Evolutionary conservation across 306 rosid genomes (phyloP).

Genomic region (Cajanus cajan): DNA sequence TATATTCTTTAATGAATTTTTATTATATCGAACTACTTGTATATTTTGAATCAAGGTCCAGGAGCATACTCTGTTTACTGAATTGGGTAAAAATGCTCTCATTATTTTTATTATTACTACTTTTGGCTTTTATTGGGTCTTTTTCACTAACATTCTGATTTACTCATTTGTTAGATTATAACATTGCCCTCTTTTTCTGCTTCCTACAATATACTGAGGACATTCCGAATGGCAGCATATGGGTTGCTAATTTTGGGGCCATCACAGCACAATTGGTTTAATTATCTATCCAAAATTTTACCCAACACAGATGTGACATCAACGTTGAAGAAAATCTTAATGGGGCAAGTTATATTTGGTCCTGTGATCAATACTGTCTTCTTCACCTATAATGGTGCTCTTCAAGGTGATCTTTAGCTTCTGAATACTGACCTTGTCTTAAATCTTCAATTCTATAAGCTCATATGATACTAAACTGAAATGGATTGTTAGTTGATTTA

Average conservation of each 20-base stretch:
- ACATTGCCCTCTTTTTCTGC: constrained; percentile 49
- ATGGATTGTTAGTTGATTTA: neutral
- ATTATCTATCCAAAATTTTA: constrained; percentile 47
- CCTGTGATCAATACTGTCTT: constrained; percentile 60
- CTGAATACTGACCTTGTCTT: neutral
- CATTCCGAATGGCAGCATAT: constrained; percentile 60
- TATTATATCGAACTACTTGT: neutral
- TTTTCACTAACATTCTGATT: constrained; percentile 13
- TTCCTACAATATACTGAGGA: constrained; percentile 54
- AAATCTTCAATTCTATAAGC: neutral
- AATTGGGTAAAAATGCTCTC: neutral
- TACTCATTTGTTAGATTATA: constrained; percentile 46
- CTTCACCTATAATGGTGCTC: constrained; percentile 66
- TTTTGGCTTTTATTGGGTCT: neutral
- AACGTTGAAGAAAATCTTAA: constrained; percentile 65
- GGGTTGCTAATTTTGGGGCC: constrained; percentile 77
- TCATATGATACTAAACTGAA: neutral
- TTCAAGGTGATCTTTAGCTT: constrained; percentile 52
- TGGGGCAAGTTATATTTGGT: constrained; percentile 71
- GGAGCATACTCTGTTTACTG: neutral
- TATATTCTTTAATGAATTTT: neutral
- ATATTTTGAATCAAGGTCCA: neutral
- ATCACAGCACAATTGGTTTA: constrained; percentile 77
- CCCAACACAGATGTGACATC: constrained; percentile 58
- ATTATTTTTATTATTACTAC: neutral